phyloP scores from a whole-genome alignment of 2,329 filamentous ascomycete species.

The Trichoderma polysporum region DNA sequence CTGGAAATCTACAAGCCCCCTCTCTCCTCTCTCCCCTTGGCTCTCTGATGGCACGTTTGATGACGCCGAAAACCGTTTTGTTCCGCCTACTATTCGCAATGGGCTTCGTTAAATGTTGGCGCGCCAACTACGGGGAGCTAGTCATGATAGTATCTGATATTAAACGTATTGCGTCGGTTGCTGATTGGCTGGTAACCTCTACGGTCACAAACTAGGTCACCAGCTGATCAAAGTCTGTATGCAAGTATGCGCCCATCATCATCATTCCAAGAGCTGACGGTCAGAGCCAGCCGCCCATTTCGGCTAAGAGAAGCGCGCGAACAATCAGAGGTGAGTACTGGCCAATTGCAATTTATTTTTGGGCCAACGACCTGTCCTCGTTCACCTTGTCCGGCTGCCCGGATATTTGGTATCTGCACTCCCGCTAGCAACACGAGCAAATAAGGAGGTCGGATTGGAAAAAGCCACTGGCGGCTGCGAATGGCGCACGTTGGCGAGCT shows the following conservation, averaged over 20 bases:
- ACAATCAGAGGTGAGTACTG: too few relatives aligned
- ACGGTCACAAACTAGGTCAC: neutral
- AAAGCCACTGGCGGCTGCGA: neutral
- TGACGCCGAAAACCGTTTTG: neutral
- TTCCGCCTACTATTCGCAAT: neutral
- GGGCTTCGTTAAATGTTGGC: neutral
- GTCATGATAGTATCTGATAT: neutral
- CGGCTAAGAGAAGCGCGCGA: neutral
- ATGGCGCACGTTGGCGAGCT: constrained; percentile 9
- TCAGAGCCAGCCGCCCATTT: too few relatives aligned
- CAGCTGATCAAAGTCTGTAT: neutral
- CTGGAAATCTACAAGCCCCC: too few relatives aligned
- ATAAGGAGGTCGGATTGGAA: neutral
- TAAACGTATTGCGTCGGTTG: neutral
- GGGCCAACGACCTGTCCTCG: too few relatives aligned
- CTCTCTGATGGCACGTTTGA: neutral
- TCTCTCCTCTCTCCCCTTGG: neutral
- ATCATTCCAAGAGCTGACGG: neutral
- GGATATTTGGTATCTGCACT: too few relatives aligned
- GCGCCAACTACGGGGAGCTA: neutral
- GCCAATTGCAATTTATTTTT: too few relatives aligned
- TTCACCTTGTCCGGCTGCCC: too few relatives aligned
- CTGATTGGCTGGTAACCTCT: neutral
- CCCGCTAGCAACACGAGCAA: neutral
- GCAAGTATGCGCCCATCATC: neutral